Evolutionary conservation across 768 basidiomycete species (phyloP).

Genomic region (Sutorius australiensis): DNA sequence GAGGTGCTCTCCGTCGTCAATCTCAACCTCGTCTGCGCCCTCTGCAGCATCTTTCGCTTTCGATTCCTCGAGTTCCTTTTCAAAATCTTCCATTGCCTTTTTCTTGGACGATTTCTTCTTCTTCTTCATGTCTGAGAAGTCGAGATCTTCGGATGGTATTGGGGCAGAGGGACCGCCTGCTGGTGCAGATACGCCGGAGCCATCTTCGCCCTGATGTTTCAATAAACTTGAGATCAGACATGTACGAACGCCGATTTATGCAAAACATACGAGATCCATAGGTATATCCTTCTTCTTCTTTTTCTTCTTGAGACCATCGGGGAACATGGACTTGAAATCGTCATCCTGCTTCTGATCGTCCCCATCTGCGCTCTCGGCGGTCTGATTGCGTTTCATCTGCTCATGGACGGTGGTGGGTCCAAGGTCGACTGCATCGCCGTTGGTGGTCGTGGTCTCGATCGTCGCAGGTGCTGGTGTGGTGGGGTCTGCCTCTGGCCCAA

Average conservation of each 20-base stretch:
- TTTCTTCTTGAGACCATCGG: slow-evolving; percentile 83
- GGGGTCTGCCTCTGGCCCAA: slow-evolving; percentile 78
- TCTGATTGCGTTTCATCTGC: slow-evolving; percentile 55
- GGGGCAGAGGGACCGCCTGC: slow-evolving; percentile 35
- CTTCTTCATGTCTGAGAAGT: slow-evolving; percentile 96
- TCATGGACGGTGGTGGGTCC: slow-evolving; percentile 74
- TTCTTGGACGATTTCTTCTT: slow-evolving; percentile 94
- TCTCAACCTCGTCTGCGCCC: slow-evolving; percentile 51
- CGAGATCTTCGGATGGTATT: slow-evolving; percentile 68
- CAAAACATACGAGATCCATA: slow-evolving; percentile 62
- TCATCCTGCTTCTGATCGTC: slow-evolving; percentile 60
- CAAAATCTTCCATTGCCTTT: slow-evolving; percentile 87
- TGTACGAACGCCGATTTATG: not conserved
- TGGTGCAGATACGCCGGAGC: slow-evolving; percentile 64
- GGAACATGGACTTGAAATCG: slow-evolving; percentile 77
- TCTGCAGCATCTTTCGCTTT: slow-evolving; percentile 64
- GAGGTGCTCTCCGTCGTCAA: slow-evolving; percentile 60
- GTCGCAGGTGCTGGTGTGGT: slow-evolving; percentile 71
- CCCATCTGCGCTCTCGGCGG: slow-evolving; percentile 33
- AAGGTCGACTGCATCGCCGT: slow-evolving; percentile 72
- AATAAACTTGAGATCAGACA: not conserved
- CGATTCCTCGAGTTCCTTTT: slow-evolving; percentile 80
- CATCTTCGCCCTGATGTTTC: slow-evolving; percentile 51
- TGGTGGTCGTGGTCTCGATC: slow-evolving; percentile 66
- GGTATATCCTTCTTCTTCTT: slow-evolving; percentile 93